Percentiles rank a stretch among this genome's conserved stretches.
Conservation (phyloP, 306 rosid genomes). For the Prunus mongolica region DNA sequence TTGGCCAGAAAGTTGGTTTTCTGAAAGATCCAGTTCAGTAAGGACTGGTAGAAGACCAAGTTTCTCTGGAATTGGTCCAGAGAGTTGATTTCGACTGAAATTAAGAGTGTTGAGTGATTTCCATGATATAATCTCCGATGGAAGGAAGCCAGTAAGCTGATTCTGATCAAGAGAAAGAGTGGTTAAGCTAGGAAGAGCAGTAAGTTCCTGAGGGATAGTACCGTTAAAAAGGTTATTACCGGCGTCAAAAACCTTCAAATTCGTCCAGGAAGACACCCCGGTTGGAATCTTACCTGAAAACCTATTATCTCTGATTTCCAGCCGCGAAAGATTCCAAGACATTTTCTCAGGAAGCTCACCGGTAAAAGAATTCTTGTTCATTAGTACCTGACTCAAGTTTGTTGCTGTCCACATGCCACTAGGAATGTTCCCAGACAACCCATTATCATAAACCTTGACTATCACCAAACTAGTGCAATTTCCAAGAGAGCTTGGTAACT, state of each 20-base stretch:
- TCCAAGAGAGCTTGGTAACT: constrained; percentile 59
- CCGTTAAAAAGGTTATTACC: constrained; percentile 52
- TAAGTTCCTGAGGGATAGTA: constrained; percentile 51
- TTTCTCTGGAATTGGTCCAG: constrained; percentile 43
- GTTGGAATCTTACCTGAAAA: constrained; percentile 56
- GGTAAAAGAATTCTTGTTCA: constrained; percentile 41
- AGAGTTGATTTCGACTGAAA: constrained; percentile 44
- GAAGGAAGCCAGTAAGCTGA: constrained; percentile 44
- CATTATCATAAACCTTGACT: constrained; percentile 33
- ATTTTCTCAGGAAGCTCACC: constrained; percentile 59
- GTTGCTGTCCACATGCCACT: constrained; percentile 55
- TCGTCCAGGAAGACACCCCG: constrained; percentile 44
- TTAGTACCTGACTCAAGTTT: constrained; percentile 26
- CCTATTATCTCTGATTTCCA: constrained; percentile 50
- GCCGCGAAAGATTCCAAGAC: constrained; percentile 29
- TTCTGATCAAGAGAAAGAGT: constrained; percentile 53
- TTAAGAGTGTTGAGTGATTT: constrained; percentile 31
- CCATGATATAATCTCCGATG: constrained; percentile 46
- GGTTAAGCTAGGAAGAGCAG: constrained; percentile 31
- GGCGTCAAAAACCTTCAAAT: constrained; percentile 40
- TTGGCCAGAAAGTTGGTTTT: constrained; percentile 59
- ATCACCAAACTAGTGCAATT: constrained; percentile 37
- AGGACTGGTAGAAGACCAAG: constrained; percentile 44
- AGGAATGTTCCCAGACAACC: constrained; percentile 56
- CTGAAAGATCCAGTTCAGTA: constrained; percentile 52